Base-by-base conservation (phyloP, 192 early-diverging fungal genomes). In the Dissophora ornata region DNA sequence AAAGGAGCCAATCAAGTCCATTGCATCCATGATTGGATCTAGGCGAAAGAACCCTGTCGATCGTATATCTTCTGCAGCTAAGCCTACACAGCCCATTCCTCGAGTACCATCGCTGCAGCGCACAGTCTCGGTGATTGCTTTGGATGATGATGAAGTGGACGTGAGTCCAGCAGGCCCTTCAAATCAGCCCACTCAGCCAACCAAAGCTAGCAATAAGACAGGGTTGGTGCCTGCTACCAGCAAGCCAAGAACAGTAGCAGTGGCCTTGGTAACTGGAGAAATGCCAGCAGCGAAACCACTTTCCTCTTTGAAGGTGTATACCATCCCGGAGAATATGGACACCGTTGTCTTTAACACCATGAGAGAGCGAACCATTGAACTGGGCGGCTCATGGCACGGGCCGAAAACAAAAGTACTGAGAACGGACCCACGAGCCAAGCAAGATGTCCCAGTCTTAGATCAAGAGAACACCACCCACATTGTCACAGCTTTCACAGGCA, bases 391-490 rank as follows among this genome's bases (percentile, higher is more conserved):
- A 24, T 77, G 73, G 73, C 51, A 67, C 8, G 73, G 73, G 9
- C 64, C 73, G 10, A 33, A 41, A 28, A 34, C 50, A 5, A 77
- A 77, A 16, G 38, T 62, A 10, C n/a, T 77, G 12, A 13, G 52
- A 3, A 58, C 50, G 3, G 57, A 71, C 21, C 73, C 56, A 1
- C 56, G 52, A 0, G 58, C 24, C 8, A 47, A 62, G 4, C 46
- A 46, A 0, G 50, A 49, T 1, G 10, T 54, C 28, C 73, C 58
- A 3, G 33, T 48, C 1, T 25, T 77, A 4, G 64, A 67, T 47
- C 63, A 61, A 30, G 62, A 74, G 6, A 40, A 42, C 2, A 77
- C 73, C 12, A 67, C 73, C 9, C 73, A 77, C 41, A 67, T 77
- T 38, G 73, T 77, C 36, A 67, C 73, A 1, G 46, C 51, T 2